phyloP scores from a whole-genome alignment of 331 rosid species.

The Stylosanthes scabra region DNA sequence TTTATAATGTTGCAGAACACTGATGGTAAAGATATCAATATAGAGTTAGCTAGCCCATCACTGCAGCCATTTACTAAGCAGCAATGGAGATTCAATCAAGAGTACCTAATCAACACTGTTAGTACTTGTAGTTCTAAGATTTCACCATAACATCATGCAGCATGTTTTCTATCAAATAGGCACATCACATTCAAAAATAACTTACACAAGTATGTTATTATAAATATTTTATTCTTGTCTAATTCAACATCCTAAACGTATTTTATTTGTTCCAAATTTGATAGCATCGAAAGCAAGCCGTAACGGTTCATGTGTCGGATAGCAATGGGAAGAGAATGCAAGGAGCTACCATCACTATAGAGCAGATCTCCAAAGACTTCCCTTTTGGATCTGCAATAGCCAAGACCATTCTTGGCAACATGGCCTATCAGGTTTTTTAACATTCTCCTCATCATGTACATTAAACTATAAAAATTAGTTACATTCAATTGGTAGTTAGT shows the following conservation, averaged over 20 bases:
- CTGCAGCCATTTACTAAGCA: constrained; percentile 73
- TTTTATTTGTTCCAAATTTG: constrained; percentile 19
- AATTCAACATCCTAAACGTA: neutral
- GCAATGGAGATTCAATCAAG: constrained; percentile 79
- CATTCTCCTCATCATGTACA: neutral
- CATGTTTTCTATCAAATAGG: neutral
- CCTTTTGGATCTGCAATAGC: constrained; percentile 95
- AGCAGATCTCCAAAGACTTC: constrained; percentile 78
- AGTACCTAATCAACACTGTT: constrained; percentile 72
- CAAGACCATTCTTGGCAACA: constrained; percentile 75
- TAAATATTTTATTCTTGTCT: neutral
- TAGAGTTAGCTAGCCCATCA: constrained; percentile 65
- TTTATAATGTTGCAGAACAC: constrained; percentile 46
- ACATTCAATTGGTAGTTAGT: constrained; percentile 6
- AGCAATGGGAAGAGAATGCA: constrained; percentile 57
- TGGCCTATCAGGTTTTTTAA: constrained; percentile 75
- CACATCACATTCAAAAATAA: neutral
- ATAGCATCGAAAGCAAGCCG: constrained; percentile 78
- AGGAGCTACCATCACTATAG: constrained; percentile 58
- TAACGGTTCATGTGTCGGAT: constrained; percentile 76
- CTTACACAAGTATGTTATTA: neutral
- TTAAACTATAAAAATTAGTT: constrained; percentile 2
- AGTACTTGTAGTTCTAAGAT: constrained; percentile 30
- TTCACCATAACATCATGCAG: neutral
- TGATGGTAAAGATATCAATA: constrained; percentile 42